phyloP scores from a whole-genome alignment of 1,139 yeast species.

The Debaryomyces coudertii region DNA sequence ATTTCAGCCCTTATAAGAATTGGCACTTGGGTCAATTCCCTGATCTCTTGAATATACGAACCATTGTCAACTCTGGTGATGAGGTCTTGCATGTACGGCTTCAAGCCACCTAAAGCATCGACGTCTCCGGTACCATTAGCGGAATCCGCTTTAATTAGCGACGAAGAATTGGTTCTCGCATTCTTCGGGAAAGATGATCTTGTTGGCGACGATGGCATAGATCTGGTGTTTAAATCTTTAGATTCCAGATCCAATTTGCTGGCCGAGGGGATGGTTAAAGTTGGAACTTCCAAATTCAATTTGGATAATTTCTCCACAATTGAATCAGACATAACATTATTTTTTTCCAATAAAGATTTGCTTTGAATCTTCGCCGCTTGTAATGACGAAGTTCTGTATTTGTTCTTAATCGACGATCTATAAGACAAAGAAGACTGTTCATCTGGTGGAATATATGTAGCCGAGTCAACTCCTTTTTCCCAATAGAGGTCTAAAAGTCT shows the following conservation, averaged over 20 bases:
- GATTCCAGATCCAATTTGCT: constrained; percentile 10
- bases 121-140: constrained; percentile 13
- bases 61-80: constrained; percentile 64
- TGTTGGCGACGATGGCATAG: constrained; percentile 35
- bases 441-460: constrained; percentile 87
- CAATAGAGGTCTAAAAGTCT: constrained; percentile 81
- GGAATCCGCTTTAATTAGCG: constrained; percentile 21
- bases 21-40: constrained; percentile 78
- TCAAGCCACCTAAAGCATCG: constrained; percentile 41
- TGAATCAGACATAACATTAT: constrained; percentile 36
- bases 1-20: constrained; percentile 87
- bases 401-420: constrained; percentile 76
- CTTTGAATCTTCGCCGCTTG: constrained; percentile 66
- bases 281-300: constrained; percentile 58
- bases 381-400: constrained; percentile 71
- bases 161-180: constrained; percentile 29
- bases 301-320: constrained; percentile 51
- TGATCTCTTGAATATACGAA: constrained; percentile 73
- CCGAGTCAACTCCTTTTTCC: constrained; percentile 91
- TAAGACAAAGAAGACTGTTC: constrained; percentile 77
- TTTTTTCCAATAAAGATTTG: constrained; percentile 35
- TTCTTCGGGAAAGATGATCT: constrained; percentile 30
- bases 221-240: constrained; percentile 20
- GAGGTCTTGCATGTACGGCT: constrained; percentile 59
- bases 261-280: constrained; percentile 43